Evolutionary conservation across 2,329 filamentous ascomycete genomes (phyloP), one percentile per base, ranked within the genome.

Genomic region (Periconia digitata): DNA sequence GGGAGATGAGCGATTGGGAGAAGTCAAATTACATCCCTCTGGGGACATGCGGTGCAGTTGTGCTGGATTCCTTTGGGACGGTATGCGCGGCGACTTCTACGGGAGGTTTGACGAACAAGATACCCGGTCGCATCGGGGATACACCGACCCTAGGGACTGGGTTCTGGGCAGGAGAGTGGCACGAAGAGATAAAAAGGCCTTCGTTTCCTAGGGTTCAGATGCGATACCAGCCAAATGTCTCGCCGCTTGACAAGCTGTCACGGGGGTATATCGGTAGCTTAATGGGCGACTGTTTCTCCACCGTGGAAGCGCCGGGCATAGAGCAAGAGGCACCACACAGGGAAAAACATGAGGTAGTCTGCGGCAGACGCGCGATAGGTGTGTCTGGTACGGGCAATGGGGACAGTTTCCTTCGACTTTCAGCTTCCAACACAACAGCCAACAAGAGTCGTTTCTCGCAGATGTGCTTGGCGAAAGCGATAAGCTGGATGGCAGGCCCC

Each of bases 91-190:
- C 83, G 3, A 85, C 83, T 0, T 83, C 79, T 29, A 85, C 82
- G 0, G 91, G 91, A 5, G 91, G 91, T 0, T 68, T 95, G 69
- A 96, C 91, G 18, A 96, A 96, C 68, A 96, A 96, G 74, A 73
- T 92, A 46, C 88, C 89, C 0, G 91, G 90, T 0, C 78, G 91
- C 17, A 86, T 95, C 54, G 91, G 91, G 0, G 91, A 96, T 66
- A 96, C 91, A 10, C 90, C 91, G 0, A 87, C 86, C 0, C 75
- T 91, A 0, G 91, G 91, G 0, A 87, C 90, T 1, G 91, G 91
- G 0, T 96, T 91, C 70, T 96, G 90, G 90, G 90, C 91, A 0
- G 91, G 95, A 66, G 83, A 91, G 58, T 95, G 90, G 90, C 70
- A 72, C 7, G 81, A 85, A 47, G 71, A 18, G n/a, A n/a, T n/a